phyloP scores from a whole-genome alignment of 768 basidiomycete genomes.

The Lanmaoa rubissima region DNA sequence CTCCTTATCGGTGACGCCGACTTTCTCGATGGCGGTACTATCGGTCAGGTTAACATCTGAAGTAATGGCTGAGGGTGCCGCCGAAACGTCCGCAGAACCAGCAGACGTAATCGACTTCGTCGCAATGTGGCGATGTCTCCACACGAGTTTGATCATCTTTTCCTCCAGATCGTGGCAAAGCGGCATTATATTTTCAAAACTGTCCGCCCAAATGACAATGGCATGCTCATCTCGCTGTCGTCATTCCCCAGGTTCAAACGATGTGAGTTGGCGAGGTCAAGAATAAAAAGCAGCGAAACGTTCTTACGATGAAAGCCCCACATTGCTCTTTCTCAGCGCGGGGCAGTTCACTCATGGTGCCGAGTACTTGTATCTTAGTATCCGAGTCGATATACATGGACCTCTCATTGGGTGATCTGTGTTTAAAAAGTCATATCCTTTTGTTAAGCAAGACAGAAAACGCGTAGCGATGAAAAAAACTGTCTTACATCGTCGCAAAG shows the following conservation, averaged over 20 bases:
- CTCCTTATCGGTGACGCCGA: slow-evolving; percentile 23
- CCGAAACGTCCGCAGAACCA: slow-evolving; percentile 35
- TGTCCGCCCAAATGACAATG: slow-evolving; percentile 81
- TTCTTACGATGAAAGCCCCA: slow-evolving; percentile 78
- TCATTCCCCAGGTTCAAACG: background rate
- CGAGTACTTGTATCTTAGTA: slow-evolving; percentile 84
- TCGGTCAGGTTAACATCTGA: slow-evolving; percentile 56
- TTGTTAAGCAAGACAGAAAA: background rate
- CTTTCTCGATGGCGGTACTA: slow-evolving; percentile 29
- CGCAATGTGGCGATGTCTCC: slow-evolving; percentile 46
- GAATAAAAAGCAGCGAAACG: background rate
- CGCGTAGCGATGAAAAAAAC: background rate
- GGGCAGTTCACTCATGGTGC: slow-evolving; percentile 63
- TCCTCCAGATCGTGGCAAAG: slow-evolving; percentile 68
- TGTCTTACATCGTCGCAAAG: slow-evolving; percentile 59
- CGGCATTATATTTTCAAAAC: slow-evolving; percentile 74
- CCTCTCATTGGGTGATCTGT: slow-evolving; percentile 50
- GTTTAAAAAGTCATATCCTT: background rate
- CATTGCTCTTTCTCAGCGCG: slow-evolving; percentile 89
- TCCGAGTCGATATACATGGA: slow-evolving; percentile 71
- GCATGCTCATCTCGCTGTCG: slow-evolving; percentile 75
- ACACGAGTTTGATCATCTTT: slow-evolving; percentile 79
- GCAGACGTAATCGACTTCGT: slow-evolving; percentile 19
- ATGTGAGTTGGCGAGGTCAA: background rate
- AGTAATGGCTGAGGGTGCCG: slow-evolving; percentile 43